Percentiles rank a stretch among this genome's conserved stretches.
phyloP scores from a whole-genome alignment of 495 filamentous ascomycete genomes.

The Glutinoglossum americanum region DNA sequence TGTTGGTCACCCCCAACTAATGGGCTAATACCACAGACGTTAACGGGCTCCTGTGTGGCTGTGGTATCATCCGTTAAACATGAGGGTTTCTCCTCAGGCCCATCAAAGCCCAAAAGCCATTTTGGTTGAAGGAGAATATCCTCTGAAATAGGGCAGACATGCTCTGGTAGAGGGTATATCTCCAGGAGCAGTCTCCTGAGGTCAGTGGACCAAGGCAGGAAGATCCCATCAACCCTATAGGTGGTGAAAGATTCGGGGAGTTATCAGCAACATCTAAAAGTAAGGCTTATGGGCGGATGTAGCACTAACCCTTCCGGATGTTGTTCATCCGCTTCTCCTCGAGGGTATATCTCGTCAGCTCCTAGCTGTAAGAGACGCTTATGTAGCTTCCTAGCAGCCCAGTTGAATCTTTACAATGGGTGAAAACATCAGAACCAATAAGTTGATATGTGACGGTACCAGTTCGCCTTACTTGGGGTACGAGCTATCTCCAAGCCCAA shows the following conservation, averaged over 20 bases:
- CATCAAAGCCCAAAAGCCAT: constrained; percentile 38
- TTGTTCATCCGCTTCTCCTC: constrained; percentile 79
- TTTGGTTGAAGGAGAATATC: constrained; percentile 60
- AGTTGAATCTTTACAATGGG: constrained; percentile 50
- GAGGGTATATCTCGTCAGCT: constrained; percentile 49
- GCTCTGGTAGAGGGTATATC: constrained; percentile 43
- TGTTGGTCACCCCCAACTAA: background rate
- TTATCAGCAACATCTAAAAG: background rate
- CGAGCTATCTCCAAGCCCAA: constrained; percentile 85
- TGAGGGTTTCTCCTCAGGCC: background rate
- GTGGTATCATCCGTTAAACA: background rate
- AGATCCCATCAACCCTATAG: constrained; percentile 54
- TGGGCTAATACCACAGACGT: background rate
- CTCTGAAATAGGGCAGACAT: constrained; percentile 45
- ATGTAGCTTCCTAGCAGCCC: constrained; percentile 70
- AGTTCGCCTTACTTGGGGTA: constrained; percentile 50
- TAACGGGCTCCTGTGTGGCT: background rate
- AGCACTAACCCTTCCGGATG: constrained; percentile 65
- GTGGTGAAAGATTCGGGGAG: background rate
- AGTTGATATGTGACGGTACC: background rate
- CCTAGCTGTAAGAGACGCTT: constrained; percentile 73
- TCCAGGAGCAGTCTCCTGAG: constrained; percentile 42
- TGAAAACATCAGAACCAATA: constrained; percentile 6
- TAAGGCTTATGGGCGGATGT: background rate
- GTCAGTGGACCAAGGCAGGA: constrained; percentile 52